phyloP scores from a whole-genome alignment of 2,329 filamentous ascomycete genomes.

The Venturia carpophila region DNA sequence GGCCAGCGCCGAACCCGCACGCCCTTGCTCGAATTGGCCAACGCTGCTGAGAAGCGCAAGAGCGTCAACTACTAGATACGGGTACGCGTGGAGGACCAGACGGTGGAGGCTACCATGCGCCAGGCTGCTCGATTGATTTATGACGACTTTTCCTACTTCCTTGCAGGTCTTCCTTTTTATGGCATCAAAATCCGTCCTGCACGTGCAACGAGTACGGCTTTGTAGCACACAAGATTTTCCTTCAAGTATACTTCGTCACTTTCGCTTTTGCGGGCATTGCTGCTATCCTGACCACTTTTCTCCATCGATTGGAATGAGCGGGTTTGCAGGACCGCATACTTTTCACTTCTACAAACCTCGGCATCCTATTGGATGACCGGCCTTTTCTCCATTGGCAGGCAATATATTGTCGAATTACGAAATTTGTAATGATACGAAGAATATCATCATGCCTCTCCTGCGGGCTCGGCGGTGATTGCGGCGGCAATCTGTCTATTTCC shows the following conservation, averaged over 20 bases:
- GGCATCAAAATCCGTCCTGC: not conserved
- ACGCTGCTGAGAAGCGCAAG: constrained; percentile 83
- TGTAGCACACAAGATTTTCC: not conserved
- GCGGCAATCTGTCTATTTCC: not conserved
- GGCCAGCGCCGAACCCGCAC: constrained; percentile 62
- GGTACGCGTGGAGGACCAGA: not conserved
- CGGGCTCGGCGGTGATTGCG: not conserved
- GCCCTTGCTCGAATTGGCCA: constrained; percentile 79
- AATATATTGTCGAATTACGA: constrained; percentile 2
- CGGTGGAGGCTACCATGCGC: not conserved
- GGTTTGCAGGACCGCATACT: not conserved
- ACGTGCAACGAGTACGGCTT: not conserved
- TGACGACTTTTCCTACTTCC: not conserved
- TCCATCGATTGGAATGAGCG: not conserved
- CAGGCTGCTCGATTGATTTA: not conserved
- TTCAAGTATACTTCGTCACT: not conserved
- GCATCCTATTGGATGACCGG: not conserved
- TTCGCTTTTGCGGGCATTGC: not conserved
- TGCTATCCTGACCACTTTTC: not conserved
- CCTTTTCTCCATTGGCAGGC: not conserved
- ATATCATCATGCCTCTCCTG: constrained; percentile 5
- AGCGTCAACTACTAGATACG: constrained; percentile 33
- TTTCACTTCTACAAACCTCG: not conserved
- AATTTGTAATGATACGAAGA: constrained; percentile 16
- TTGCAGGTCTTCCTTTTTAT: not conserved